Percentiles rank a stretch among this genome's conserved stretches.
Conservation (phyloP, 768 basidiomycete genomes). For the Phallus indusiatus region DNA sequence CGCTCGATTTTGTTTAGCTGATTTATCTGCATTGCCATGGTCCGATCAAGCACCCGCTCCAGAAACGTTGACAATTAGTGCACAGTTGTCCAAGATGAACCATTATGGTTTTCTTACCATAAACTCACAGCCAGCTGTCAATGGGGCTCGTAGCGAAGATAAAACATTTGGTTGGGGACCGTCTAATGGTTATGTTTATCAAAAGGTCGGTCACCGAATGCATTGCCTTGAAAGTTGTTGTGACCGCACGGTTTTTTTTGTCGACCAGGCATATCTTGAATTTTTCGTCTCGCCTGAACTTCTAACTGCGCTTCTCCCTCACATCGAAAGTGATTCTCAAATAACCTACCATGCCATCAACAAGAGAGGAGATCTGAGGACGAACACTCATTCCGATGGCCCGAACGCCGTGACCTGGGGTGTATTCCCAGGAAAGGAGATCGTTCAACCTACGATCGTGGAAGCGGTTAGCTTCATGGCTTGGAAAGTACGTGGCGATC, state of each 20-base stretch:
- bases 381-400: conserved; percentile 90
- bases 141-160: conserved; percentile 79
- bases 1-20: conserved; percentile 67
- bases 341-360: conserved; percentile 98
- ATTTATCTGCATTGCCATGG: conserved; percentile 83
- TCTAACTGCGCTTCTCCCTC: conserved; percentile 59
- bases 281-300: conserved; percentile 82
- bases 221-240: conserved; percentile 4
- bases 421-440: conserved; percentile 95
- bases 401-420: conserved; percentile 99
- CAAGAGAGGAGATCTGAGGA: conserved; percentile 86
- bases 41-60: conserved; percentile 79
- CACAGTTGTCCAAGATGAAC: conserved; percentile 78
- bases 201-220: conserved; percentile 50
- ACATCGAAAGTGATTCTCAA: conserved; percentile 78
- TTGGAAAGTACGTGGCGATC: conserved; percentile 62
- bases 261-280: conserved; percentile 81
- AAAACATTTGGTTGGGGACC: conserved; percentile 91
- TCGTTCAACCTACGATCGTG: conserved; percentile 91
- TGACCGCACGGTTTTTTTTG: background rate
- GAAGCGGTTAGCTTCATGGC: conserved; percentile 98
- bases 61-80: conserved; percentile 76
- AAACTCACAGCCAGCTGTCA: conserved; percentile 94
- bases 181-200: conserved; percentile 87
- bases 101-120: conserved; percentile 90